Percentiles rank a stretch among this genome's conserved stretches.
Evolutionary conservation across 257 asterid species (phyloP).

Genomic region (Nicotiana tomentosiformis): DNA sequence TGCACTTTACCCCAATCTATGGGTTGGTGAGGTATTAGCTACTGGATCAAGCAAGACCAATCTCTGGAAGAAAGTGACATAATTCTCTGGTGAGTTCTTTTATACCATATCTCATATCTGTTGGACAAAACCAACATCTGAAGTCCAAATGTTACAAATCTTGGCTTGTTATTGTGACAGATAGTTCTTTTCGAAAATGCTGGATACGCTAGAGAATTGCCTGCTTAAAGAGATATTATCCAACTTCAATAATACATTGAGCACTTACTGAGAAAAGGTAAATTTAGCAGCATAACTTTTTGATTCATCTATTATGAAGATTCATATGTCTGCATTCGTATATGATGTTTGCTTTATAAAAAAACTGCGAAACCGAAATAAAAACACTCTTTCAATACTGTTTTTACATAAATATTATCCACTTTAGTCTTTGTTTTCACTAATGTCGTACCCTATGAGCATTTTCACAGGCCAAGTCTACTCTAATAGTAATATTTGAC

Average conservation of each 20-base stretch:
- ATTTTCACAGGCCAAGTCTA: not conserved
- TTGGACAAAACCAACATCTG: not conserved
- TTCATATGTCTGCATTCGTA: not conserved
- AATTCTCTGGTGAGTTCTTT: constrained; percentile 61
- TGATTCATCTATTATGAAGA: not conserved
- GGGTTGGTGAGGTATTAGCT: too few species aligned
- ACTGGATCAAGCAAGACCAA: constrained; percentile 30
- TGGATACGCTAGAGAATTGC: not conserved
- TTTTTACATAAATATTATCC: too few species aligned
- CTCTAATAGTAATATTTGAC: not conserved
- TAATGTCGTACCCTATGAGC: not conserved
- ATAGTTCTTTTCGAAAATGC: not conserved
- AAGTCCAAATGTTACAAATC: not conserved
- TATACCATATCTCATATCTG: not conserved
- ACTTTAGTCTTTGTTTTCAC: not conserved
- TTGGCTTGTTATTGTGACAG: not conserved
- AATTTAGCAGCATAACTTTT: not conserved
- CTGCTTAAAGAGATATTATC: not conserved
- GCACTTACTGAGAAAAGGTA: not conserved
- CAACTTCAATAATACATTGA: not conserved
- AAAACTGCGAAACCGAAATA: too few species aligned
- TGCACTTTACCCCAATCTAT: too few species aligned
- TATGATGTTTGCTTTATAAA: not conserved
- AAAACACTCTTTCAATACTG: not conserved
- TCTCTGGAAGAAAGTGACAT: constrained; percentile 67